Conservation (phyloP, 2,329 filamentous ascomycete genomes). For the Trichoderma sp. region DNA sequence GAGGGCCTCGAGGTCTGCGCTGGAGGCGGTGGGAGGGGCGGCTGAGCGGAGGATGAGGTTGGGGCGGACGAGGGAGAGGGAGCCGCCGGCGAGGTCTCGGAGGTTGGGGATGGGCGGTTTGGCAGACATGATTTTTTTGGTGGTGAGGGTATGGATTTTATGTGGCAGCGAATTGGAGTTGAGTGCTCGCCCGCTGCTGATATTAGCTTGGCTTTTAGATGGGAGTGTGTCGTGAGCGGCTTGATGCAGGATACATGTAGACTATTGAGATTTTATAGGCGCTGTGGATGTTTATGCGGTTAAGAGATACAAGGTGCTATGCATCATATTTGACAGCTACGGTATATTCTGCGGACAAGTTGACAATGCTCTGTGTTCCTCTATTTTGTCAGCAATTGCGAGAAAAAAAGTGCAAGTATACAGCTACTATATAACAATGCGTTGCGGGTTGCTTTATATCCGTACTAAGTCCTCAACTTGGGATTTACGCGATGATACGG, state of each 20-base stretch:
- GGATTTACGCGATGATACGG: background rate
- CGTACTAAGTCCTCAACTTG: background rate
- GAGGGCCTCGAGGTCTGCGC: conserved; percentile 56
- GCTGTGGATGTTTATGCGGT: background rate
- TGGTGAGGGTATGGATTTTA: background rate
- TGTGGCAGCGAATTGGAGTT: background rate
- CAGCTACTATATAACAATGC: background rate
- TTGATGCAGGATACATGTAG: background rate
- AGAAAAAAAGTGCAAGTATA: background rate
- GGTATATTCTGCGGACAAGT: background rate
- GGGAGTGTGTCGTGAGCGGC: background rate
- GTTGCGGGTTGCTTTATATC: background rate
- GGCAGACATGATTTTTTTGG: background rate
- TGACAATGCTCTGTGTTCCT: background rate
- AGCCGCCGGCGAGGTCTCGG: conserved; percentile 62
- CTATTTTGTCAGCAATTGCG: background rate
- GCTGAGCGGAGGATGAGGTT: conserved; percentile 70
- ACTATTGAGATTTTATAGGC: background rate
- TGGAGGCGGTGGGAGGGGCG: conserved; percentile 61
- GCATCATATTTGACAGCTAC: background rate
- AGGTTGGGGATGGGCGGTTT: conserved; percentile 61
- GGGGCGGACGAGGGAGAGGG: conserved; percentile 56
- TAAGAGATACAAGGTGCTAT: background rate
- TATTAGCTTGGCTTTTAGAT: background rate
- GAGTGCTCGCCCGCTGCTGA: background rate